Conservation (phyloP, 352 stramenopile species). For the Globisporangium emineosum region DNA sequence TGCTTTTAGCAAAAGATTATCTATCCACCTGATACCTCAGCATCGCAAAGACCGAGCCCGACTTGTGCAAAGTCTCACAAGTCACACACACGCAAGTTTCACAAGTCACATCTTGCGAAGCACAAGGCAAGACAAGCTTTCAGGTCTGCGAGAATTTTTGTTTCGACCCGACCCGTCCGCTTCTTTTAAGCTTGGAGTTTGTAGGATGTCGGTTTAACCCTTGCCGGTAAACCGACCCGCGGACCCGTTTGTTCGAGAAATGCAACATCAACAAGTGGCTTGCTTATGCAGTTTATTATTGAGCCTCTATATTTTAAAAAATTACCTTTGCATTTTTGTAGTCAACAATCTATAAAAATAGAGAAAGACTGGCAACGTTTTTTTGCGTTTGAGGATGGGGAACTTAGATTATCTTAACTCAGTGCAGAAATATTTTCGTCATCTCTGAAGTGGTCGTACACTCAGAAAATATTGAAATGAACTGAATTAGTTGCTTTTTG, state of each 20-base stretch:
- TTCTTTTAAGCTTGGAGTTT: neutral
- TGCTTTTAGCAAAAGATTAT: neutral
- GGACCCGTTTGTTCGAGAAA: neutral
- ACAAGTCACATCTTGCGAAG: neutral
- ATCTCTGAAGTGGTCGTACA: neutral
- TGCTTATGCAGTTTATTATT: too few species aligned
- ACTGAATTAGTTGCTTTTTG: neutral
- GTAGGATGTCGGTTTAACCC: neutral
- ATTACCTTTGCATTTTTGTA: neutral
- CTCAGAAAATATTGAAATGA: neutral
- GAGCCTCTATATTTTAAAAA: neutral
- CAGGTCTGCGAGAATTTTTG: neutral
- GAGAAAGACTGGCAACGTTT: neutral
- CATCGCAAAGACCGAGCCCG: neutral
- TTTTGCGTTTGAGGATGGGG: slow-evolving; percentile 1
- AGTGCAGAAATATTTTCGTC: neutral
- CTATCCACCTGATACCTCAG: neutral
- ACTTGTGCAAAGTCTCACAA: neutral
- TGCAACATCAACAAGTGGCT: neutral
- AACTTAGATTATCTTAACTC: neutral
- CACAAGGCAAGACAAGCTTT: neutral
- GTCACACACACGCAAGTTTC: too few species aligned
- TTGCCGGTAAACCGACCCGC: neutral
- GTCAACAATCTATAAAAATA: neutral
- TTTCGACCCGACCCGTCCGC: neutral